These are phyloP conservation scores for Chrysochromulina parva DNA, from an alignment of 78 protist genomes.

Conservation along the genomic window DNA sequence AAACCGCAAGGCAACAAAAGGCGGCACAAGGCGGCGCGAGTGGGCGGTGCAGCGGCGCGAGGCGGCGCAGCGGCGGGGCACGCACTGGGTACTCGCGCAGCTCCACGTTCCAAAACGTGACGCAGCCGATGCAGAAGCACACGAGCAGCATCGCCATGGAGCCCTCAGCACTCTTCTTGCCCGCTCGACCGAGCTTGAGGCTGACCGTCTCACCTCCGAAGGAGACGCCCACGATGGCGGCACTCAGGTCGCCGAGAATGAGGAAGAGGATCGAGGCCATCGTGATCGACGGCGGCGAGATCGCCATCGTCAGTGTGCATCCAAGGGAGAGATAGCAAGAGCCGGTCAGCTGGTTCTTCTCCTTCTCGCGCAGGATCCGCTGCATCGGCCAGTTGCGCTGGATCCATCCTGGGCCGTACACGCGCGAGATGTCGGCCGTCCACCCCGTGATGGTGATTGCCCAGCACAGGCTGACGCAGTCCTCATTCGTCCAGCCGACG, in stretches of 20 bases:
- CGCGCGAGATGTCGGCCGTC: neutral
- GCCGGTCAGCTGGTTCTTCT: neutral
- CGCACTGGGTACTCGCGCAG: conserved; percentile 6
- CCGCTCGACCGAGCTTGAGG: conserved; percentile 32
- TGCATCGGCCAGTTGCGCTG: neutral
- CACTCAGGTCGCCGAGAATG: conserved; percentile 33
- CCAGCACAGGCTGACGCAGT: neutral
- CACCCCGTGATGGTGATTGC: neutral
- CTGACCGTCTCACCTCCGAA: conserved; percentile 29
- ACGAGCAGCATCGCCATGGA: conserved; percentile 31
- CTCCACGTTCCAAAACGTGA: neutral
- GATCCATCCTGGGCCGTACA: neutral
- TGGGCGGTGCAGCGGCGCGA: too few relatives aligned
- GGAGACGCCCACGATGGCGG: conserved; percentile 37
- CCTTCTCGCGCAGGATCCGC: neutral
- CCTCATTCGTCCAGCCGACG: neutral
- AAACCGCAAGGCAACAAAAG: too few relatives aligned
- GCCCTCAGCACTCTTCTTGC: conserved; percentile 44
- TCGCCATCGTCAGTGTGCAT: conserved; percentile 28
- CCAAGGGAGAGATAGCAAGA: neutral
- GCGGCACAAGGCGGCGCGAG: too few relatives aligned
- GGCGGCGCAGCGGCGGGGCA: too few relatives aligned
- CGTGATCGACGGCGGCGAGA: conserved; percentile 40
- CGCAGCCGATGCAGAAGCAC: conserved; percentile 13
- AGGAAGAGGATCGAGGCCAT: conserved; percentile 31